phyloP scores from a whole-genome alignment of 106 monocot species.

The Allium fistulosum region DNA sequence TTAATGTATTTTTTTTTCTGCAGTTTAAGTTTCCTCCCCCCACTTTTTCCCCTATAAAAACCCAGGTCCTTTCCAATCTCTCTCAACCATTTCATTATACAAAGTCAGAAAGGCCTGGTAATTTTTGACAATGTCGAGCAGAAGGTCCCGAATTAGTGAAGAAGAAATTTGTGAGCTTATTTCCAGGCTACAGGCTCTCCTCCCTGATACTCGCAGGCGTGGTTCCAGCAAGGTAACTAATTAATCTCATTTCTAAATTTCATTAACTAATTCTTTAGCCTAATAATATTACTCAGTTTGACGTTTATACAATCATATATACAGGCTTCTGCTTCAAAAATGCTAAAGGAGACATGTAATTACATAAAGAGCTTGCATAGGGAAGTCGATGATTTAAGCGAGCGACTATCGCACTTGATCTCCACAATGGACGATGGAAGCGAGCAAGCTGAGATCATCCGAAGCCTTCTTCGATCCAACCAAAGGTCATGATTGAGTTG shows the following conservation, averaged over 20 bases:
- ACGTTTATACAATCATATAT: neutral
- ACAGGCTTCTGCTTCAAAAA: constrained; percentile 43
- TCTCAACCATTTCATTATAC: neutral
- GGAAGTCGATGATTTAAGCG: constrained; percentile 56
- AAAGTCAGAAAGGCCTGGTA: neutral
- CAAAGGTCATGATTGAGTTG: neutral
- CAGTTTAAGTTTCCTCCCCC: neutral
- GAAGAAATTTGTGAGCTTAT: constrained; percentile 70
- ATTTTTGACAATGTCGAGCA: constrained; percentile 26
- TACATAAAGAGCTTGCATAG: constrained; percentile 51
- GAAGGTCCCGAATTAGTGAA: constrained; percentile 43
- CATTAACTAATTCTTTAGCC: neutral
- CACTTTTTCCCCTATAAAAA: neutral
- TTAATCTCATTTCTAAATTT: neutral
- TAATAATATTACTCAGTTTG: neutral
- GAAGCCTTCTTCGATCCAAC: constrained; percentile 27
- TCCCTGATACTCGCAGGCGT: constrained; percentile 53
- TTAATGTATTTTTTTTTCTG: too few relatives aligned
- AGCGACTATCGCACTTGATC: constrained; percentile 42
- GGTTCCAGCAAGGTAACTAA: constrained; percentile 27
- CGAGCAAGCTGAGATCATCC: constrained; percentile 50
- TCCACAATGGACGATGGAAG: constrained; percentile 39
- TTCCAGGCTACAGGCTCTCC: constrained; percentile 67
- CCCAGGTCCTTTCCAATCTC: neutral
- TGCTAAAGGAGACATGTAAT: constrained; percentile 59